These are phyloP conservation scores for Fistulinella prunicolor DNA, from an alignment of 768 basidiomycete species.

Conservation along the genomic window DNA sequence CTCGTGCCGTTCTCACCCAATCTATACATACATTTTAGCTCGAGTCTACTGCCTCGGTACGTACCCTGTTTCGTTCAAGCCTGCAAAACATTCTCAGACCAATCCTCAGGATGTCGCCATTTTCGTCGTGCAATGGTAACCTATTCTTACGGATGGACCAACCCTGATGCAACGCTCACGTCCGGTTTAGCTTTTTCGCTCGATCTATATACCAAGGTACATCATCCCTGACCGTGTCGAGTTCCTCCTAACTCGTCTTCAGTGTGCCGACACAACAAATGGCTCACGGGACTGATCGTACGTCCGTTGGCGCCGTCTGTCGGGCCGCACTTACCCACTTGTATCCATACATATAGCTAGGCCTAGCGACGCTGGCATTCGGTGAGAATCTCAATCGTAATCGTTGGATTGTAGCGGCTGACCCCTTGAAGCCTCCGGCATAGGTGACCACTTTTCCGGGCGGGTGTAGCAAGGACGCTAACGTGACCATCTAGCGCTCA, in stretches of 20 bases:
- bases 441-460: slow-evolving; percentile 1
- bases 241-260: background rate
- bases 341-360: background rate
- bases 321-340: background rate
- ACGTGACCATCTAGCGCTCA: slow-evolving; percentile 4
- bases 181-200: slow-evolving; percentile 9
- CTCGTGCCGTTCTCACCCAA: background rate
- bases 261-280: slow-evolving; percentile 12
- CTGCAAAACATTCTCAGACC: background rate
- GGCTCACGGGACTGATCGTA: slow-evolving; percentile 6
- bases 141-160: background rate
- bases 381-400: background rate
- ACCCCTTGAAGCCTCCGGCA: slow-evolving; percentile 3
- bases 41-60: slow-evolving; percentile 15
- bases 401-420: background rate
- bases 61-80: background rate
- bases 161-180: background rate
- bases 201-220: slow-evolving; percentile 10
- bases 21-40: background rate
- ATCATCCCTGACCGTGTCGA: background rate
- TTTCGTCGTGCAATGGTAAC: slow-evolving; percentile 15
- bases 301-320: background rate
- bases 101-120: slow-evolving; percentile 3
- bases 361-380: slow-evolving; percentile 5
- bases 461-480: background rate